Percentiles rank a stretch among this genome's conserved stretches.
Evolutionary conservation across 352 stramenopile genomes (phyloP).

Genomic region (Phytophthora boehmeriae): DNA sequence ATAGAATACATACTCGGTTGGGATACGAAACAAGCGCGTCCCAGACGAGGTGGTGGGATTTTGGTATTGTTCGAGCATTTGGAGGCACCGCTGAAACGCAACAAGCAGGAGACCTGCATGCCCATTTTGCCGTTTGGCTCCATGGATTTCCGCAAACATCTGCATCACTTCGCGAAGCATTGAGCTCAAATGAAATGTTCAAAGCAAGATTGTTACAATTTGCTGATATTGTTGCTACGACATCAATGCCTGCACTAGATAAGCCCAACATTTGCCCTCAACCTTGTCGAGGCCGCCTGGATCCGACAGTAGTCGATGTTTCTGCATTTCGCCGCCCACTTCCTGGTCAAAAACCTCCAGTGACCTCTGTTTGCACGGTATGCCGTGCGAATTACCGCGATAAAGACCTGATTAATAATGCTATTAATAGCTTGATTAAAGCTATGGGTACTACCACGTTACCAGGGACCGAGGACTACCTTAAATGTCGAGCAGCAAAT

Average conservation of each 20-base stretch:
- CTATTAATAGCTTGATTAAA: neutral
- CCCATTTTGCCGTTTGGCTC: slow-evolving; percentile 33
- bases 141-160: slow-evolving; percentile 31
- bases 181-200: neutral
- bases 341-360: slow-evolving; percentile 1
- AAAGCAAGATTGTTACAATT: neutral
- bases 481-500: neutral
- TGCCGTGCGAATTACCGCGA: slow-evolving; percentile 2
- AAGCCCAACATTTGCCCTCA: neutral
- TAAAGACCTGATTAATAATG: slow-evolving; percentile 14
- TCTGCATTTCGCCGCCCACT: slow-evolving; percentile 11
- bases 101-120: too few species aligned
- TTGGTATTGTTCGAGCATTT: too few species aligned
- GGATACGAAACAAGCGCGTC: too few species aligned
- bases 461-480: neutral
- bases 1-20: too few species aligned
- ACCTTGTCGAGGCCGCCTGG: neutral
- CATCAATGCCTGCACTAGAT: neutral
- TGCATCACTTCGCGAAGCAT: neutral
- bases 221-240: slow-evolving; percentile 2
- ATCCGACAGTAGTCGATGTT: neutral
- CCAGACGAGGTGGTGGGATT: too few species aligned
- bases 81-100: too few species aligned
- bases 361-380: neutral
- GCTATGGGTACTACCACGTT: neutral